Conservation (phyloP, 495 filamentous ascomycete genomes). For the Podospora australis region DNA sequence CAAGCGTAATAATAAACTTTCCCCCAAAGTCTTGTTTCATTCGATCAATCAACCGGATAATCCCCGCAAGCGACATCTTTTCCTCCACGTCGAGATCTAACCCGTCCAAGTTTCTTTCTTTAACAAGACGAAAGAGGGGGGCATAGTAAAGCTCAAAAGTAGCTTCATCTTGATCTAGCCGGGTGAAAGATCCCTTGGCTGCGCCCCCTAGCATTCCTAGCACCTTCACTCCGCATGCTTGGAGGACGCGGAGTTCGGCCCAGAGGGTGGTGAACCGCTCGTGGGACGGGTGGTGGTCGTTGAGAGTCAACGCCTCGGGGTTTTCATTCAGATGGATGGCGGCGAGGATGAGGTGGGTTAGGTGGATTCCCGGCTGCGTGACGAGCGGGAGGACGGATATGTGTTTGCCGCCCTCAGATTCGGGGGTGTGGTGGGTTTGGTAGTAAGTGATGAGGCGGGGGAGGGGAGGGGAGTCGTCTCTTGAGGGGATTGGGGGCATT, state of each 20-base stretch:
- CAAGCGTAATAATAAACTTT: slow-evolving; percentile 67
- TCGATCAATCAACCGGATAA: slow-evolving; percentile 67
- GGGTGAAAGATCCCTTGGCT: slow-evolving; percentile 57
- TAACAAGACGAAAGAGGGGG: slow-evolving; percentile 56
- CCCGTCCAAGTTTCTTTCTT: slow-evolving; percentile 56
- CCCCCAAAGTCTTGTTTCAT: slow-evolving; percentile 67
- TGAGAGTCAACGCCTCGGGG: slow-evolving; percentile 57
- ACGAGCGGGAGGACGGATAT: slow-evolving; percentile 69
- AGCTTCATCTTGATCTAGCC: slow-evolving; percentile 51
- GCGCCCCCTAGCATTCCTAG: slow-evolving; percentile 85
- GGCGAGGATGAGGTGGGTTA: slow-evolving; percentile 72
- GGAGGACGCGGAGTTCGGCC: slow-evolving; percentile 61
- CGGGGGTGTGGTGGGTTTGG: slow-evolving; percentile 45
- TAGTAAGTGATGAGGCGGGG: slow-evolving; percentile 23
- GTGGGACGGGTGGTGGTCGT: slow-evolving; percentile 61
- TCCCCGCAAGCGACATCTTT: slow-evolving; percentile 60
- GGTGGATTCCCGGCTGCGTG: slow-evolving; percentile 41
- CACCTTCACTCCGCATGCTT: slow-evolving; percentile 61
- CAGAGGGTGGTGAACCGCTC: slow-evolving; percentile 55
- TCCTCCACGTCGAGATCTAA: slow-evolving; percentile 86
- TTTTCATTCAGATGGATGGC: slow-evolving; percentile 74
- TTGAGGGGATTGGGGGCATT: slow-evolving; percentile 18
- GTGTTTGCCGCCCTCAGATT: slow-evolving; percentile 39
- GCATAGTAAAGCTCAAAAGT: slow-evolving; percentile 63
- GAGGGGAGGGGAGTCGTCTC: no score